Evolutionary conservation across 192 early-diverging fungal genomes (phyloP).

Genomic region (Backusella mclennaniae): DNA sequence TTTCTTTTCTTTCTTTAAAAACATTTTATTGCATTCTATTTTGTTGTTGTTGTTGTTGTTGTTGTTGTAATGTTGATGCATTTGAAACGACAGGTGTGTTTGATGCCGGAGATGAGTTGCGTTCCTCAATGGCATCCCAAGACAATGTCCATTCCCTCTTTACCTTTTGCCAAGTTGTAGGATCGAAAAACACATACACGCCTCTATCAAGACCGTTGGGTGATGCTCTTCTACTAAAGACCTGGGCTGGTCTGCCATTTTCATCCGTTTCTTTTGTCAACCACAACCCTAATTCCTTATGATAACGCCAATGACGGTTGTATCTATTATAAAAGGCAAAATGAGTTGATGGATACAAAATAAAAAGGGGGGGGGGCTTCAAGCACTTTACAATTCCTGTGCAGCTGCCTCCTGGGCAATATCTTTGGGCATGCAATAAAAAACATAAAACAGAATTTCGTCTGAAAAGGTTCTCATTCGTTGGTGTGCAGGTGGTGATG

Average conservation of each 20-base stretch:
- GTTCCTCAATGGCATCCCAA: slow-evolving; percentile 90
- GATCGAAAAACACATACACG: slow-evolving; percentile 92
- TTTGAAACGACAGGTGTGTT: not conserved
- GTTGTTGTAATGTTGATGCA: not conserved
- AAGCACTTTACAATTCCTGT: slow-evolving; percentile 72
- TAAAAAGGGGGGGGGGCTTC: too few species aligned
- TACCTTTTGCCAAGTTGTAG: slow-evolving; percentile 82
- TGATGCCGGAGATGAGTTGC: slow-evolving; percentile 33
- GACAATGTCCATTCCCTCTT: slow-evolving; percentile 87
- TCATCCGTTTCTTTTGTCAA: slow-evolving; percentile 74
- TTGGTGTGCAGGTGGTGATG: slow-evolving; percentile 66
- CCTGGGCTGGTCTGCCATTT: slow-evolving; percentile 48
- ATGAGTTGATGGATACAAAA: not conserved
- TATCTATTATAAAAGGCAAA: slow-evolving; percentile 38
- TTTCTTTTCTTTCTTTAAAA: not conserved
- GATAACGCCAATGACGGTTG: slow-evolving; percentile 93
- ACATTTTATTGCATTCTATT: not conserved
- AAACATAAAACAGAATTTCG: slow-evolving; percentile 97
- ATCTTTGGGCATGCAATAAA: slow-evolving; percentile 96
- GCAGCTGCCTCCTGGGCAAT: slow-evolving; percentile 90
- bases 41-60: not conserved
- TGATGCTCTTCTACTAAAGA: slow-evolving; percentile 47
- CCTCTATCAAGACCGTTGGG: slow-evolving; percentile 72
- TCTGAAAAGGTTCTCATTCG: slow-evolving; percentile 77
- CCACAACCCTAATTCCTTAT: slow-evolving; percentile 94